Base-by-base conservation (phyloP, 1,284 basidiomycete genomes). In the Rhizoctonia solani region DNA sequence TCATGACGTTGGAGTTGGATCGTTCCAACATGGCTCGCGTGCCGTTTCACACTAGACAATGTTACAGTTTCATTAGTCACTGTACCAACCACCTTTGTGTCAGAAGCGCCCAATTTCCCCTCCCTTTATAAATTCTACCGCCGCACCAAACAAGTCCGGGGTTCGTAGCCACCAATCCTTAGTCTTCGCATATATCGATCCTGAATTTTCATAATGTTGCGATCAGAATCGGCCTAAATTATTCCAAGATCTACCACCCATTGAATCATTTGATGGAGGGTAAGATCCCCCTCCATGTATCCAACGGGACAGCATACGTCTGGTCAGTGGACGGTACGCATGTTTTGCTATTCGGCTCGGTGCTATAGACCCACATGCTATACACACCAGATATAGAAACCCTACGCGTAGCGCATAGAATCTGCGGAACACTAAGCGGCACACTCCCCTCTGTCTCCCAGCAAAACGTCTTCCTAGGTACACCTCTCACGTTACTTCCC, bases 401-500 rank as follows among this genome's bases (percentile, higher is more conserved):
- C 2, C 77, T 97, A 4, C 90, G 95, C 52, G 85, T 89, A 37
- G 78, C 87, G 70, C 87, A 97, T 76, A 87, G 84, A 69, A 84
- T 98, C 53, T 93, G 90, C 72, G 95, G 96, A 39, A 81, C 94
- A 55, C 79, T 98, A 46, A 85, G 85, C 0, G 97, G 97, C 0
- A 98, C 97, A 0, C 83, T 99, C 21, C 95, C 97, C 1, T 92
- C 95, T 74, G 83, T 98, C 0, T 89, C 93, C 3, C 96, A 98
- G 75, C 97, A 99, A 78, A 99, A 99, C 78, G 86, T 93, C 1
- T 99, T 99, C 75, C 82, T 99, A 16, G 97, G 97, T 13, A 78
- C 94, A 16, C 97, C 97, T 0, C 80, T 98, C 1, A 81, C 93
- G 19, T 80, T 99, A 1, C 85, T 95, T 77, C 90, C 92, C 0